Percentiles rank a stretch among this genome's conserved stretches.
Evolutionary conservation across 495 filamentous ascomycete genomes (phyloP).

Genomic region (Parachaetomium inaequale): DNA sequence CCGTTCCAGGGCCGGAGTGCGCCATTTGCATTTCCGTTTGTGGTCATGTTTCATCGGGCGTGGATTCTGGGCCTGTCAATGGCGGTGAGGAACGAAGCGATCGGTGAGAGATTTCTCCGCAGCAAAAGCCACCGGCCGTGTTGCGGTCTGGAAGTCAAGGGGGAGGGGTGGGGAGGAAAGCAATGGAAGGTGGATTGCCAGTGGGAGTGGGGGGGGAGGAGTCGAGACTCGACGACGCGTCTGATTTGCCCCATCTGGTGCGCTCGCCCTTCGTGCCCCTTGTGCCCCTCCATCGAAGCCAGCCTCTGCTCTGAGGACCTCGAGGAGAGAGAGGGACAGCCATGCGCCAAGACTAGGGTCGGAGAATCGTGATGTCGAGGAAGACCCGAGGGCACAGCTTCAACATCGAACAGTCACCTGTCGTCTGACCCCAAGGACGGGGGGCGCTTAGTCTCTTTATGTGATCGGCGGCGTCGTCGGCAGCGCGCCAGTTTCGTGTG

Average conservation of each 20-base stretch:
- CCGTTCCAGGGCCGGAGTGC: neutral
- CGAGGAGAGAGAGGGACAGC: neutral
- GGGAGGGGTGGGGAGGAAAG: neutral
- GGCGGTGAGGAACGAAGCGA: neutral
- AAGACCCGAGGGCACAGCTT: neutral
- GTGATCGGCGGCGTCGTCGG: slow-evolving; percentile 16
- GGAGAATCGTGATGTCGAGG: neutral
- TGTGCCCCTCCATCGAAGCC: neutral
- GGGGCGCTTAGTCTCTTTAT: slow-evolving; percentile 26
- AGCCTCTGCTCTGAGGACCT: neutral
- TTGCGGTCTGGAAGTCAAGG: slow-evolving; percentile 6
- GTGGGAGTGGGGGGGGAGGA: too few species aligned
- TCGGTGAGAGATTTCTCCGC: slow-evolving; percentile 12
- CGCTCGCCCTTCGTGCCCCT: neutral
- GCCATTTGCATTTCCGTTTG: slow-evolving; percentile 9
- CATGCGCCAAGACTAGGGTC: neutral
- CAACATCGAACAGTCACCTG: slow-evolving; percentile 10
- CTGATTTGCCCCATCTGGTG: neutral
- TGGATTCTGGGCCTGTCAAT: slow-evolving; percentile 4
- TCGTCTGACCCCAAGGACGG: slow-evolving; percentile 14
- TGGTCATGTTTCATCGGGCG: slow-evolving; percentile 5
- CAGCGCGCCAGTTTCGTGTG: slow-evolving; percentile 33
- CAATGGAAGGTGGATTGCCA: neutral
- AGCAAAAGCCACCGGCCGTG: neutral
- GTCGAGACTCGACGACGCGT: slow-evolving; percentile 1